phyloP scores from a whole-genome alignment of 164 flowering plant species.

The Vitis cinerea region DNA sequence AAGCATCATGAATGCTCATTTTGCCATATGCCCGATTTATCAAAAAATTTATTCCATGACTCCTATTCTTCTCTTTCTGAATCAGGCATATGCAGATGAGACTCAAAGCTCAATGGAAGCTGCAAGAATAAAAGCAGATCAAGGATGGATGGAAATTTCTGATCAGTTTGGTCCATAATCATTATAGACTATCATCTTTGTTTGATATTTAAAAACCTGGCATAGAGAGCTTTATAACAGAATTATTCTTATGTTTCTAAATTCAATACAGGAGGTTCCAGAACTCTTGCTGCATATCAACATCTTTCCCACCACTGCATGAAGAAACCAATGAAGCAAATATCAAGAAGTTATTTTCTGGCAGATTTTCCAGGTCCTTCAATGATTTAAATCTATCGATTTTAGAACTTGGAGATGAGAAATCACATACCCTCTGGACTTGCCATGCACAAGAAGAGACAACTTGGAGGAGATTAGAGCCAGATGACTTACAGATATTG shows the following conservation, averaged over 20 bases:
- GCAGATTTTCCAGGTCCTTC: conserved; percentile 26
- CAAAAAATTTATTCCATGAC: no score
- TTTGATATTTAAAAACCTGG: not conserved
- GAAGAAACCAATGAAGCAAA: conserved; percentile 26
- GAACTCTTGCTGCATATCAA: conserved; percentile 19
- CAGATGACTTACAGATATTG: conserved; percentile 18
- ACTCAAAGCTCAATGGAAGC: conserved; percentile 11
- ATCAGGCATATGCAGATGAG: conserved; percentile 34
- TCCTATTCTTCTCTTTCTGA: conserved; percentile 8
- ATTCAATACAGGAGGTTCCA: conserved; percentile 30
- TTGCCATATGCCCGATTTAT: no score
- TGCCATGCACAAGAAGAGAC: conserved; percentile 20
- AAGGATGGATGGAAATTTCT: conserved; percentile 16
- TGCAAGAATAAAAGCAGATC: conserved; percentile 13
- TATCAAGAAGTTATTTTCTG: conserved; percentile 17
- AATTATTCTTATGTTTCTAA: not conserved
- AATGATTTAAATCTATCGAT: conserved; percentile 27
- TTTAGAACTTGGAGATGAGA: conserved; percentile 18
- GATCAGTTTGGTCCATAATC: conserved; percentile 29
- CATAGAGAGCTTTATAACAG: not conserved
- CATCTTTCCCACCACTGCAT: conserved; percentile 10
- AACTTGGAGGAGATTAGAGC: conserved; percentile 16
- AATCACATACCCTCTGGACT: conserved; percentile 15
- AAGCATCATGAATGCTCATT: no score
- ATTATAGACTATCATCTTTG: conserved; percentile 1